A percentile compares a stretch with the other conserved stretches of the same genome.
phyloP scores from a whole-genome alignment of 805 yeast genomes.

The Suhomyces sp. region DNA sequence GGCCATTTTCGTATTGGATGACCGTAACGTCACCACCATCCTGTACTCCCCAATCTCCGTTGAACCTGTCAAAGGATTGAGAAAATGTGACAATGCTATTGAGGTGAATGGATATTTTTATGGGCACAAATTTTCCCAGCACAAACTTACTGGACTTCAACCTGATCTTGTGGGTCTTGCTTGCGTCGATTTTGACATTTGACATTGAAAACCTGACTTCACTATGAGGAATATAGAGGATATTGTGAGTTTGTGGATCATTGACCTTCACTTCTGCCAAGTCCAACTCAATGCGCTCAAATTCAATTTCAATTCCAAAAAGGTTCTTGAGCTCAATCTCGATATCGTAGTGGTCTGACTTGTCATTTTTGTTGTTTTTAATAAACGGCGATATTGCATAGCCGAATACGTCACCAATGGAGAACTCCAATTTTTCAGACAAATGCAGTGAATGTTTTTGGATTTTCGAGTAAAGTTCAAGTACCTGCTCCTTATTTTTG shows the following conservation, averaged over 20 bases:
- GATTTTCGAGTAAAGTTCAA: constrained; percentile 18
- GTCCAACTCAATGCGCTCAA: constrained; percentile 19
- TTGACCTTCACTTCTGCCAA: constrained; percentile 12
- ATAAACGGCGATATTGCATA: constrained; percentile 37
- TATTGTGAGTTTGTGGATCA: background rate
- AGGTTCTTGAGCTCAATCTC: constrained; percentile 31
- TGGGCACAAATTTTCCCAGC: constrained; percentile 32
- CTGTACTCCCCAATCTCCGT: background rate
- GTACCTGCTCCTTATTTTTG: constrained; percentile 16
- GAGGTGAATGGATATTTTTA: constrained; percentile 14
- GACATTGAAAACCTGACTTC: background rate
- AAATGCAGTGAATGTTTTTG: constrained; percentile 13
- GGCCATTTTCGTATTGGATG: constrained; percentile 5
- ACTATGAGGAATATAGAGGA: background rate
- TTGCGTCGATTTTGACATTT: constrained; percentile 10
- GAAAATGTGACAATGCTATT: constrained; percentile 18
- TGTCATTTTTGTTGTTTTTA: constrained; percentile 20
- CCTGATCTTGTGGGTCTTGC: constrained; percentile 11
- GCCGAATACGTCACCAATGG: constrained; percentile 36
- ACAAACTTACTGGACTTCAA: constrained; percentile 26
- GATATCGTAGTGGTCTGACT: constrained; percentile 35
- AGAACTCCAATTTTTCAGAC: constrained; percentile 22
- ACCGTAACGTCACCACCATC: constrained; percentile 6
- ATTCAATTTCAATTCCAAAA: constrained; percentile 21
- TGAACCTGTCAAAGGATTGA: constrained; percentile 10